phyloP scores from a whole-genome alignment of 1,284 basidiomycete genomes.

The Fomitopsis schrenkii region DNA sequence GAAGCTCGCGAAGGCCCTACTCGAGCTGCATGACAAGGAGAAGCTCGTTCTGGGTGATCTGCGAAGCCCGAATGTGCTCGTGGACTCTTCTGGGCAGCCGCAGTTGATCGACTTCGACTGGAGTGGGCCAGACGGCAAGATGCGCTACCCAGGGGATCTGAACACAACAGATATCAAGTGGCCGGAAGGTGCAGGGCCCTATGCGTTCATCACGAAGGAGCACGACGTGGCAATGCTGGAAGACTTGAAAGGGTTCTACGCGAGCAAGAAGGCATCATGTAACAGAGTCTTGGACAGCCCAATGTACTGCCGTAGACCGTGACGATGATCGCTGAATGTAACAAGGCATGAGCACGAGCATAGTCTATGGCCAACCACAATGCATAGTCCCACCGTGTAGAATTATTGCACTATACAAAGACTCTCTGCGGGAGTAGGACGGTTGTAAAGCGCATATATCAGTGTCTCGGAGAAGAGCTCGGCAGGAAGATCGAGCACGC shows the following conservation, averaged over 20 bases:
- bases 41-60: no score
- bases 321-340: no score
- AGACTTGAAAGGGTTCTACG: neutral
- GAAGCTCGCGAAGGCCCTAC: neutral
- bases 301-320: no score
- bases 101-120: neutral
- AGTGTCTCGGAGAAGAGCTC: conserved; percentile 25
- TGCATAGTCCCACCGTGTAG: conserved; percentile 16
- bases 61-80: no score
- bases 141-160: no score
- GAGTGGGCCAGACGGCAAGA: no score
- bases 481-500: conserved; percentile 14
- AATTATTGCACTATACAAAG: conserved; percentile 25
- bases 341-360: no score
- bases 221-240: conserved; percentile 3
- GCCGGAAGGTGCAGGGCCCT: no score
- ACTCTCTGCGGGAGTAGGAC: conserved; percentile 19
- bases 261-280: no score
- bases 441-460: conserved; percentile 17
- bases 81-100: no score
- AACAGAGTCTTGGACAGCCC: no score
- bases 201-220: neutral
- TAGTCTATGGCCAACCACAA: neutral
- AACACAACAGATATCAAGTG: no score
- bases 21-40: neutral